Percentiles rank a stretch among this genome's conserved stretches.
These are phyloP conservation scores for Curvularia verruculosa DNA, from an alignment of 2,329 filamentous ascomycete species.

Conservation along the genomic window DNA sequence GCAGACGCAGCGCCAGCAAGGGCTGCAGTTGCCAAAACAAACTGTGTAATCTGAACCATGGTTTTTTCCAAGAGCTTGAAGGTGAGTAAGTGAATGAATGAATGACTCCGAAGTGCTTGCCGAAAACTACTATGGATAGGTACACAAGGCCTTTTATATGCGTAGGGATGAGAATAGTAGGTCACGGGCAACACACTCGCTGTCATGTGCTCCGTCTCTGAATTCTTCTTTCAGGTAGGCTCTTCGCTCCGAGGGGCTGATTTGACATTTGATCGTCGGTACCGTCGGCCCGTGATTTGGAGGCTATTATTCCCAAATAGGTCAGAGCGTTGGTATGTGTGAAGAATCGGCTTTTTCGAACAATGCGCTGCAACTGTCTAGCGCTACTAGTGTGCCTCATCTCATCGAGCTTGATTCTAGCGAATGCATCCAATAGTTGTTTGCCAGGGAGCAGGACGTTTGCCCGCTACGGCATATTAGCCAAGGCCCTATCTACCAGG, in stretches of 20 bases:
- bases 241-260: background rate
- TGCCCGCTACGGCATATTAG: conserved; percentile 21
- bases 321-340: conserved; percentile 16
- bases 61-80: conserved; percentile 10
- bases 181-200: conserved; percentile 2
- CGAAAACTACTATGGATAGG: conserved; percentile 4
- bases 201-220: conserved; percentile 10
- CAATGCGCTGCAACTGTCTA: conserved; percentile 3
- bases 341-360: conserved; percentile 12
- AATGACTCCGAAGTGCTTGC: conserved; percentile 8
- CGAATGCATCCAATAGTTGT: conserved; percentile 14
- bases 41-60: conserved; percentile 35
- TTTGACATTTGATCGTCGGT: conserved; percentile 13
- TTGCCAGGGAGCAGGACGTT: conserved; percentile 13
- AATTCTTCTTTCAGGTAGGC: conserved; percentile 10
- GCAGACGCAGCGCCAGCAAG: conserved; percentile 26
- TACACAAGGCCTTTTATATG: conserved; percentile 19
- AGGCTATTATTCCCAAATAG: background rate
- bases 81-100: background rate
- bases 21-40: conserved; percentile 31
- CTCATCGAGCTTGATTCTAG: background rate
- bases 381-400: conserved; percentile 5
- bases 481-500: conserved; percentile 20
- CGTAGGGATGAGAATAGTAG: background rate
- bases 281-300: conserved; percentile 23